Conservation (phyloP, 2,329 filamentous ascomycete genomes). For the Simplicillium sp. region DNA sequence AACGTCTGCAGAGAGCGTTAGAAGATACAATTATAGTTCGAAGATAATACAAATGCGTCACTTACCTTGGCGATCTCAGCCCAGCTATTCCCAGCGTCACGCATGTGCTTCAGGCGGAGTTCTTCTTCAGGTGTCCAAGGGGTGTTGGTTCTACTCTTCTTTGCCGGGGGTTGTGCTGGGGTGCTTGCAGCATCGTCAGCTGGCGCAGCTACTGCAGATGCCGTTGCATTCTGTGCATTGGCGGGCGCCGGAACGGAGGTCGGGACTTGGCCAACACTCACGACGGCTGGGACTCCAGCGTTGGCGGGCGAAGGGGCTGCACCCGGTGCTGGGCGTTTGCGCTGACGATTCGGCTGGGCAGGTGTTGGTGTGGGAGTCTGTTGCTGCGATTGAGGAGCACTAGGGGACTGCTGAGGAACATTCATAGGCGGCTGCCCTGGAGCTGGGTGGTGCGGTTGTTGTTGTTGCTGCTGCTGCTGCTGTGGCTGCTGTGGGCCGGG, state of each 20-base stretch:
- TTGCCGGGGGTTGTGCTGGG: conserved; percentile 48
- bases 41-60: conserved; percentile 23
- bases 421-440: conserved; percentile 33
- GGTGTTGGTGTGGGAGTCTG: conserved; percentile 27
- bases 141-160: conserved; percentile 97
- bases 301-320: conserved; percentile 27
- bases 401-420: conserved; percentile 29
- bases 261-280: conserved; percentile 22
- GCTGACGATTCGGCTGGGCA: conserved; percentile 25
- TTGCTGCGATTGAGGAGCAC: conserved; percentile 25
- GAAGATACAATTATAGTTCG: conserved; percentile 4
- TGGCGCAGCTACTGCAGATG: conserved; percentile 8
- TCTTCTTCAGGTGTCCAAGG: conserved; percentile 97
- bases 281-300: conserved; percentile 18
- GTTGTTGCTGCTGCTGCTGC: too few species aligned
- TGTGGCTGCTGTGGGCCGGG: conserved; percentile 21
- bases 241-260: conserved; percentile 18
- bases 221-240: conserved; percentile 16
- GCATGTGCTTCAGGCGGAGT: conserved; percentile 83
- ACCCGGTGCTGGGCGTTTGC: conserved; percentile 31
- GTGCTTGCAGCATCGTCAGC: conserved; percentile 20
- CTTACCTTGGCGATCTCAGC: conserved; percentile 98
- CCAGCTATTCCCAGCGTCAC: conserved; percentile 89
- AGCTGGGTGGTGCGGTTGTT: conserved; percentile 18
- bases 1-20: conserved; percentile 54